Evolutionary conservation across 2,329 filamentous ascomycete genomes (phyloP).

Genomic region (Magnaporthiopsis poae): DNA sequence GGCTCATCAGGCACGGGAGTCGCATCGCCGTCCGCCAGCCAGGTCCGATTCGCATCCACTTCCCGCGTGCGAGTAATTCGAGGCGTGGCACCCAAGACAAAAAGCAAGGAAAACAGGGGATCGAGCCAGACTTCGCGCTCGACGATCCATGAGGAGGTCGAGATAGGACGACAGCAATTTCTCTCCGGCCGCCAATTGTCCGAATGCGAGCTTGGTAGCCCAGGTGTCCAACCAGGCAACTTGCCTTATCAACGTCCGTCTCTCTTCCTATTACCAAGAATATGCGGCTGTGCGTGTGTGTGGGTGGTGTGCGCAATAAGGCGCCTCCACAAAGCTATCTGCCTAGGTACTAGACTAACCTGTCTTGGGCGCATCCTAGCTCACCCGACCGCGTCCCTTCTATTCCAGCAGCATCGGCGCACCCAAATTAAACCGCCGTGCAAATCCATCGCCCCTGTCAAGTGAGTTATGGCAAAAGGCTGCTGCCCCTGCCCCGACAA

Average conservation of each 20-base stretch:
- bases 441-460: not conserved
- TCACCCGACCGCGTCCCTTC: not conserved
- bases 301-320: not conserved
- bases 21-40: not conserved
- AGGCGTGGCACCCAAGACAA: not conserved
- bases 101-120: not conserved
- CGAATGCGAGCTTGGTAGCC: not conserved
- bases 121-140: not conserved
- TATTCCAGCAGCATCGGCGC: not conserved
- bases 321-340: not conserved
- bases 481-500: not conserved
- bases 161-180: not conserved
- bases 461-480: not conserved
- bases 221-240: not conserved
- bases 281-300: no score
- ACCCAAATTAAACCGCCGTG: not conserved
- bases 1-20: not conserved
- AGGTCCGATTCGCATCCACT: not conserved
- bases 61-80: not conserved
- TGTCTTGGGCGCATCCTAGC: not conserved
- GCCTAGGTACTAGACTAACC: not conserved
- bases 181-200: no score
- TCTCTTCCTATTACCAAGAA: no score
- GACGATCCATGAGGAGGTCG: not conserved
- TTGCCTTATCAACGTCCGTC: not conserved